Base-by-base conservation (phyloP, 1,139 yeast species). In the Kazachstania sp. region DNA sequence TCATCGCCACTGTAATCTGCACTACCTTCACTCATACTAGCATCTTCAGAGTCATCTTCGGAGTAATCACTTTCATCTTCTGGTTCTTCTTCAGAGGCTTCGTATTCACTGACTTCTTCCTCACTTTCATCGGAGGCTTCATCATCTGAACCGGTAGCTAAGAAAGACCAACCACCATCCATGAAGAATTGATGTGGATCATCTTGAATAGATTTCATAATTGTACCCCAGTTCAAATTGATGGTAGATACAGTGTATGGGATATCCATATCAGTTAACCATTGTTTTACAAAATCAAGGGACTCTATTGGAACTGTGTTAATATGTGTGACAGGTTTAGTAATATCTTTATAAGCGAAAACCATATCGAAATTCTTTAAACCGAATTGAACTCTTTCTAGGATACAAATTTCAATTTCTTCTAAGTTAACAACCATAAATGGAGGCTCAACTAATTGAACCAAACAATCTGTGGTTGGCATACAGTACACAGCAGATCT, bases 341-440 rank as follows among this genome's bases (percentile, higher is more conserved):
- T 72, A 64, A 88, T 88, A 68, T 92, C 97, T 68, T 90, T 92
- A 70, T 86, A 90, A 4, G 94, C 92, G 67, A 92, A 87, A 28
- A 92, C 98, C 68, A 92, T 71, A 72, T 92, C 99, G 61, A 92
- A 94, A 70, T 94, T 94, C 70, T 88, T 88, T 61, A 92, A 77
- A 1, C 99, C 99, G 65, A 92, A 94, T 66, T 90, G 96, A 37
- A 92, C 95, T 73, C 99, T 83, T 74, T 92, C 99, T 61, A 92
- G 74, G 66, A 92, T 95, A 15, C 95, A 96, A 51, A 92, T 75
- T 70, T 92, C 99, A 54, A 92, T 86, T 61, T 92, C 98, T 56
- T 82, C 88, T 54, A 92, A 73, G 3, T 95, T 86, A 34, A 92
- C 82, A 37, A 92, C 97, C 65, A 90, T 71, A 63, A 90, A 94